Percentiles rank a stretch among this genome's conserved stretches.
Evolutionary conservation across 2,329 filamentous ascomycete species (phyloP).

Genomic region (Setomelanomma holmii): DNA sequence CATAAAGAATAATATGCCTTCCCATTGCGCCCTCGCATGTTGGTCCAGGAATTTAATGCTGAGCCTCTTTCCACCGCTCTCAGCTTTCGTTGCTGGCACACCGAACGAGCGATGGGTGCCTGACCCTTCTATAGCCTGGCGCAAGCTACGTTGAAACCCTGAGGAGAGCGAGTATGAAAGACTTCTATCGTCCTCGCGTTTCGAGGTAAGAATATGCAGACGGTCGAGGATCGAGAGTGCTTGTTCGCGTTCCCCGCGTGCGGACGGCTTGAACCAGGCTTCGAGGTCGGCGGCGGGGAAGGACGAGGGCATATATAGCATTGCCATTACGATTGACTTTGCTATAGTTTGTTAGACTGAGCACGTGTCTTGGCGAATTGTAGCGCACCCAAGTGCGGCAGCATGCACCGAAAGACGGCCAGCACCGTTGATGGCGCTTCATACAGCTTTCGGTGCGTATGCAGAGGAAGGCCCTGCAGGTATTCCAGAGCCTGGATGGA

Average conservation of each 20-base stretch:
- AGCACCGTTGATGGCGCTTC: constrained; percentile 94
- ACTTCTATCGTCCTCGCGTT: constrained; percentile 64
- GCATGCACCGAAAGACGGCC: constrained; percentile 96
- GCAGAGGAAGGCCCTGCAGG: constrained; percentile 87
- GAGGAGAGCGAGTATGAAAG: constrained; percentile 78
- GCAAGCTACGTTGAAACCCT: constrained; percentile 83
- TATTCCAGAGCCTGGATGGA: constrained; percentile 79
- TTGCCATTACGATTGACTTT: constrained; percentile 93
- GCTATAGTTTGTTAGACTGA: constrained; percentile 59
- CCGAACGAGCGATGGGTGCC: constrained; percentile 89
- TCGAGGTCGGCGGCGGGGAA: constrained; percentile 83
- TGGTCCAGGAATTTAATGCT: constrained; percentile 78
- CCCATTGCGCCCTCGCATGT: constrained; percentile 90
- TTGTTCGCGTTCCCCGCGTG: constrained; percentile 79
- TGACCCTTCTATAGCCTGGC: constrained; percentile 85
- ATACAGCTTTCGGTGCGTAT: constrained; percentile 90
- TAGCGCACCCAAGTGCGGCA: constrained; percentile 79
- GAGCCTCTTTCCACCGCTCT: constrained; percentile 69
- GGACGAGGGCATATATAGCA: constrained; percentile 87
- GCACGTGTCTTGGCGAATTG: not conserved
- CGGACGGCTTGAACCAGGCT: constrained; percentile 78
- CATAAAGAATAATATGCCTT: constrained; percentile 94
- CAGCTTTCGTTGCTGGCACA: constrained; percentile 72
- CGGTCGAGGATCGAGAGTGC: constrained; percentile 80
- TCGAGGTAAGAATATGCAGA: constrained; percentile 79